Evolutionary conservation across 2,329 filamentous ascomycete genomes (phyloP).

Genomic region (Arthroderma sp.): DNA sequence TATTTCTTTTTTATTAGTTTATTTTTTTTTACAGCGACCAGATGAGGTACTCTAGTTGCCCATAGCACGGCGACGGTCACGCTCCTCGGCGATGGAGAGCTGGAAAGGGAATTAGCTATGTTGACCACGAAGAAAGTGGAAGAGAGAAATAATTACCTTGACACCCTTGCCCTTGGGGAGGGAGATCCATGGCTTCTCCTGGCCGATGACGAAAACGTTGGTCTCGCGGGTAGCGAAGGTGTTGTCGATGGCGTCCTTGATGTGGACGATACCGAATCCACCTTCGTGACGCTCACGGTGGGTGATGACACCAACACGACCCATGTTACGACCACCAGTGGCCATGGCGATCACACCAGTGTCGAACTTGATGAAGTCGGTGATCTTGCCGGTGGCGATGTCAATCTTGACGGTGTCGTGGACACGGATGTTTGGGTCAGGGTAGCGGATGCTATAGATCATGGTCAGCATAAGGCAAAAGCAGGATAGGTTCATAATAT

Average conservation of each 20-base stretch:
- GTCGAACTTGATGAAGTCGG: constrained; percentile 97
- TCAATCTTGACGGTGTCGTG: constrained; percentile 99
- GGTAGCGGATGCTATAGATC: constrained; percentile 82
- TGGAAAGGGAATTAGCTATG: no score
- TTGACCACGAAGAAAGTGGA: no score
- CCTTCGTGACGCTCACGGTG: constrained; percentile 99
- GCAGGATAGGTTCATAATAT: constrained; percentile 1
- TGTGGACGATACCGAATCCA: constrained; percentile 99
- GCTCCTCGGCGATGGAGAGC: constrained; percentile 97
- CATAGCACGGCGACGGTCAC: constrained; percentile 83
- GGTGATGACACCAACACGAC: constrained; percentile 99
- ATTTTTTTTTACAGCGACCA: constrained; percentile 5
- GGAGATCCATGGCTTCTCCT: constrained; percentile 98
- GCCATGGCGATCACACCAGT: constrained; percentile 97
- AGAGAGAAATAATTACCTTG: constrained; percentile 45
- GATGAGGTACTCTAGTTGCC: neutral
- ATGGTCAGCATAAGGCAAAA: constrained; percentile 27
- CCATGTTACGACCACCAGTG: constrained; percentile 99
- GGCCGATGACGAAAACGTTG: constrained; percentile 99
- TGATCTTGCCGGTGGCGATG: constrained; percentile 91
- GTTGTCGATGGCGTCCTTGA: constrained; percentile 99
- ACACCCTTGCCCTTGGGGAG: constrained; percentile 99
- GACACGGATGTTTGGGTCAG: constrained; percentile 96
- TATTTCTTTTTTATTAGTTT: neutral
- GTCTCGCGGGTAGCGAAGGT: constrained; percentile 96